Evolutionary conservation across 371 early-diverging fungal species (phyloP).

Genomic region (Zychaea mexicana): DNA sequence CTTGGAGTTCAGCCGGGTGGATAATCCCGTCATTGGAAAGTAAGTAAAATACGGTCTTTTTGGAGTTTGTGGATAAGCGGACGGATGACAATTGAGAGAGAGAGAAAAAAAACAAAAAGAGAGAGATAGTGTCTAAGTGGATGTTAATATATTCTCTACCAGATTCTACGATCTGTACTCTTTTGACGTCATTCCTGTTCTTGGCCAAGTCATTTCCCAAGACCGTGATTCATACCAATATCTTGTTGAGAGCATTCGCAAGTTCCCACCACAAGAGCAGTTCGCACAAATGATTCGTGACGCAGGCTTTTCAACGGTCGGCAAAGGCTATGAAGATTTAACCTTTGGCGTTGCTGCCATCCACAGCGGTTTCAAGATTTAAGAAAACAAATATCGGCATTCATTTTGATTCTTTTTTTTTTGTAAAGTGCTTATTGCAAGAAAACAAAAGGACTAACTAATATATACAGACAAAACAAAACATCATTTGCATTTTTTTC

Average conservation of each 20-base stretch:
- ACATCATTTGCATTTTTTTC: background rate
- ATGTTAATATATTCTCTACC: too few relatives aligned
- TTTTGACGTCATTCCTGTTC: conserved; percentile 90
- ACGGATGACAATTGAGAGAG: too few relatives aligned
- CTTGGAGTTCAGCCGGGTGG: conserved; percentile 92
- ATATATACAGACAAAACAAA: background rate
- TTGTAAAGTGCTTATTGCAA: too few relatives aligned
- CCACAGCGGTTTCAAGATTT: conserved; percentile 47
- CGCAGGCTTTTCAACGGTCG: conserved; percentile 90
- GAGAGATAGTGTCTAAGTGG: too few relatives aligned
- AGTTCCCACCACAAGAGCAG: conserved; percentile 89
- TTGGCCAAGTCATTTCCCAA: conserved; percentile 89
- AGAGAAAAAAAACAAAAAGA: too few relatives aligned
- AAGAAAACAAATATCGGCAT: background rate
- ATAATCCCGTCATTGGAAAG: conserved; percentile 82
- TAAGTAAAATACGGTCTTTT: too few relatives aligned
- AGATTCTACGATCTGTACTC: conserved; percentile 92
- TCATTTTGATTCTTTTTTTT: conserved; percentile 1
- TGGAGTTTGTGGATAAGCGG: too few relatives aligned
- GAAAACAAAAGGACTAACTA: background rate
- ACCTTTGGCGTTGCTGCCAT: conserved; percentile 97
- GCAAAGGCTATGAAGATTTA: conserved; percentile 90
- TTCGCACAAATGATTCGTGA: conserved; percentile 91
- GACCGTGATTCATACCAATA: conserved; percentile 96
- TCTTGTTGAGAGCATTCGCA: conserved; percentile 96